Base-by-base conservation (phyloP, 2,329 filamentous ascomycete genomes). In the Talaromyces sp. region DNA sequence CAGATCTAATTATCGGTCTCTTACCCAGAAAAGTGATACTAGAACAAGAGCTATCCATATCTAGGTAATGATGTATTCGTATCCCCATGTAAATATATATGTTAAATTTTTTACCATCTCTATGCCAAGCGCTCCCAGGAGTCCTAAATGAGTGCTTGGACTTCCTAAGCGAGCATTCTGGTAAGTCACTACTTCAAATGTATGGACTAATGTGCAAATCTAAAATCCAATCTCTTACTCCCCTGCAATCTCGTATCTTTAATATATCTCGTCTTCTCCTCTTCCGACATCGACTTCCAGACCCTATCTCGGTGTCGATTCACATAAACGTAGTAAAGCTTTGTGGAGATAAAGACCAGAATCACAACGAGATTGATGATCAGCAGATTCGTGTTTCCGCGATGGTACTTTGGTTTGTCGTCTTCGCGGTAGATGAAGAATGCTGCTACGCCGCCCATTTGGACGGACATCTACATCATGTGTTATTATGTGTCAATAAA, bases 301-400 rank as follows among this genome's bases (percentile, higher is more conserved):
- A 61, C 39, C 10, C 57, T 49, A 31, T 65, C 63, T n/a, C 63
- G 41, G 10, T 39, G 39, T 39, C 39, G 39, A 19, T 65, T 65
- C 35, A 61, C 35, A 39, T 65, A 65, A 11, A 61, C 19, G 64
- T 80, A 81, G 67, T 79, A 81, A 3, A 69, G 66, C 62, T 79
- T 79, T 22, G 77, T 74, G 1, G 73, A 76, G 35, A 87, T 31
- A 57, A 88, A 87, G 0, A 82, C 69, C 0, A 81, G 72, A 15
- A 87, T 70, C 13, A 82, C 80, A 31, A 85, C 78, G 0, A 78
- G 79, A 3, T 82, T 77, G 61, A 88, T 79, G 0, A 78, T 82
- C 25, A 89, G 81, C 49, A 87, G 78, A 1, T 86, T 82, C 13
- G 78, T 84, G 74, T 88, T 88, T 15, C 86, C 86, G 4, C 71